phyloP scores from a whole-genome alignment of 208 protist genomes.

The Leishmania guyanensis region DNA sequence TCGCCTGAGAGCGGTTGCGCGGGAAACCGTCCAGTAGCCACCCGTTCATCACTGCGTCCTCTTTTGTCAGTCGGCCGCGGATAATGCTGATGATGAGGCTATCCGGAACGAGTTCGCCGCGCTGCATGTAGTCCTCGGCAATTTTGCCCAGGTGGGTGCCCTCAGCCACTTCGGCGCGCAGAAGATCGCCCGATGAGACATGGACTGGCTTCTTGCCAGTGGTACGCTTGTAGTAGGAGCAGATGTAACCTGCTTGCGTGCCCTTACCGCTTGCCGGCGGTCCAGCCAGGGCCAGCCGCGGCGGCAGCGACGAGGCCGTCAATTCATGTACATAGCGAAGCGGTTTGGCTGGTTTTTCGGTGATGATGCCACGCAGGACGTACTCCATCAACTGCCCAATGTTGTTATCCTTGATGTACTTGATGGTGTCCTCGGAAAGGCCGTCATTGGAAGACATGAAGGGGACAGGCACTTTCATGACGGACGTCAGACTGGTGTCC shows the following conservation, averaged over 20 bases:
- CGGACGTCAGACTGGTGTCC: not conserved
- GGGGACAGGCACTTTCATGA: not conserved
- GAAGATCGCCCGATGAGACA: slow-evolving; percentile 86
- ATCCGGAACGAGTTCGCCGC: slow-evolving; percentile 77
- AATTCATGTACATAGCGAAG: slow-evolving; percentile 63
- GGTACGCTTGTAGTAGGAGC: slow-evolving; percentile 45
- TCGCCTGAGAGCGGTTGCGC: slow-evolving; percentile 79
- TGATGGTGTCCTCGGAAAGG: slow-evolving; percentile 62
- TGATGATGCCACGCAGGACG: slow-evolving; percentile 68
- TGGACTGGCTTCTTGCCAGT: slow-evolving; percentile 59
- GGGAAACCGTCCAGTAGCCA: slow-evolving; percentile 94
- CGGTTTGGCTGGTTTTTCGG: slow-evolving; percentile 70
- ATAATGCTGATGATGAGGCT: slow-evolving; percentile 72
- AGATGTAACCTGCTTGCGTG: slow-evolving; percentile 74
- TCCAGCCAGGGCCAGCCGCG: slow-evolving; percentile 78
- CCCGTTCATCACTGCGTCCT: slow-evolving; percentile 75
- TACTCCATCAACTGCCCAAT: slow-evolving; percentile 85
- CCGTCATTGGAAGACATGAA: slow-evolving; percentile 34
- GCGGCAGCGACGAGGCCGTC: slow-evolving; percentile 47
- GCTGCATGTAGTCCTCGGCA: slow-evolving; percentile 63
- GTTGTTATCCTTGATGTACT: slow-evolving; percentile 81
- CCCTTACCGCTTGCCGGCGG: slow-evolving; percentile 83
- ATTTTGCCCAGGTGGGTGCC: slow-evolving; percentile 66
- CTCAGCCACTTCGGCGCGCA: slow-evolving; percentile 63
- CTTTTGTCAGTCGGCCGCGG: slow-evolving; percentile 62